phyloP scores from a whole-genome alignment of 2,329 filamentous ascomycete genomes.

The Aotearoamyces nothofagi region DNA sequence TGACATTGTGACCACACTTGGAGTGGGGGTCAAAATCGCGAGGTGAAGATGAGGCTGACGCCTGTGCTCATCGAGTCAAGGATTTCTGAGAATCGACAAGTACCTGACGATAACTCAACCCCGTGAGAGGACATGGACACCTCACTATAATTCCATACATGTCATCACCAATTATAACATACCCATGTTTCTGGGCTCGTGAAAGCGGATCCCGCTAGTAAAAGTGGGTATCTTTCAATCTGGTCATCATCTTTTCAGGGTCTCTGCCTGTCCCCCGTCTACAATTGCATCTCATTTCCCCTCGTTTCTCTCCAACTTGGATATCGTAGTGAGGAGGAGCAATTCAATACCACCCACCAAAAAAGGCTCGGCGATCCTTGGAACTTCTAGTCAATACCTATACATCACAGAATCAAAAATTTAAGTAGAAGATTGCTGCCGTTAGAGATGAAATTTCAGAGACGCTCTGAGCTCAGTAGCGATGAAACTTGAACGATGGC shows the following conservation, averaged over 20 bases:
- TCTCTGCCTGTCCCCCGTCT: slow-evolving; percentile 2
- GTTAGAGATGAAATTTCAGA: neutral
- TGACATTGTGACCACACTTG: slow-evolving; percentile 1
- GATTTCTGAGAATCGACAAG: slow-evolving; percentile 1
- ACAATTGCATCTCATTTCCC: slow-evolving; percentile 1
- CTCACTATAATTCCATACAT: slow-evolving; percentile 2
- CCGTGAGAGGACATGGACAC: slow-evolving; percentile 1
- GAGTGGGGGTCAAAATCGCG: neutral
- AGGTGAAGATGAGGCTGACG: neutral
- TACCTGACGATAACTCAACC: slow-evolving; percentile 1
- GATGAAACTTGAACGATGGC: neutral
- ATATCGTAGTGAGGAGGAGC: slow-evolving; percentile 1
- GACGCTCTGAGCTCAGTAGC: neutral
- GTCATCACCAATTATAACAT: slow-evolving; percentile 2
- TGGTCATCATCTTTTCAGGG: slow-evolving; percentile 2
- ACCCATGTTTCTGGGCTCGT: slow-evolving; percentile 2
- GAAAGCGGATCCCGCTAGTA: slow-evolving; percentile 2
- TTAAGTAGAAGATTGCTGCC: too few relatives aligned
- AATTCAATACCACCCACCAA: neutral
- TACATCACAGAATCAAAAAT: neutral
- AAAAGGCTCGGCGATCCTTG: neutral
- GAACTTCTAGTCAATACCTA: slow-evolving; percentile 1
- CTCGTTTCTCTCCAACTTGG: neutral
- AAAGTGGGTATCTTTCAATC: slow-evolving; percentile 1
- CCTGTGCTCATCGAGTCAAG: too few relatives aligned